Base-by-base conservation (phyloP, 192 early-diverging fungal species). In the Martensiomyces pterosporus region DNA sequence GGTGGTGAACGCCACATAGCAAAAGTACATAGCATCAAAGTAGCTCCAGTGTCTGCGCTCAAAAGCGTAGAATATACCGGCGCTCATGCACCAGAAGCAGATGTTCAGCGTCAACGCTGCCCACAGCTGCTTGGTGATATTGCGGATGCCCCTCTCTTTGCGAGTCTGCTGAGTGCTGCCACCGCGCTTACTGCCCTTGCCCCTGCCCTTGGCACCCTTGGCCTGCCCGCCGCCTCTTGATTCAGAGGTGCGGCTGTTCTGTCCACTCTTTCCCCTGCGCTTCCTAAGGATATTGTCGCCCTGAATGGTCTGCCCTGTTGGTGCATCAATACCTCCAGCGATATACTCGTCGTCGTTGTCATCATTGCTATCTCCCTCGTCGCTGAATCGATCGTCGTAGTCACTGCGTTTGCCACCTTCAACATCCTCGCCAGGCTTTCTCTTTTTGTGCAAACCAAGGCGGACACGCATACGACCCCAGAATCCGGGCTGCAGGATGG, bases 1-100 rank as follows among this genome's bases (percentile, higher is more conserved):
- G 39, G 75, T 77, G 22, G 75, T 77, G 26, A 61, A 77, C 6
- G 75, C 60, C 13, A 77, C 64, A 38, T 71, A 77, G 46, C 75
- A 72, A 54, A 72, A 77, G 24, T 60, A 77, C 55, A 77, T 27
- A 5, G 69, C 64, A 16, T 72, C 60, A 60, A 68, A 77, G 48
- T 68, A 77, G 34, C 25, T 35, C 71, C 71, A 75, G 9, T 49
- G 32, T 2, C 27, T 29, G 9, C 56, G 55, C 43, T 72, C 60
- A 17, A 46, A 47, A 0, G 47, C 59, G 22, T 66, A 64, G 47
- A 72, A 77, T 14, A 77, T 64, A 2, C 24, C 64, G 0, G 68
- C 54, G 19, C 64, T 63, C 9, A 54, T 33, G 5, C 32, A 33
- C 75, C 75, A 77, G 33, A 77, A 77, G 16, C 24, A 25, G 9